Percentiles rank a stretch among this genome's conserved stretches.
These are phyloP conservation scores for Erodium maritimum DNA, from an alignment of 345 rosid species.

Conservation along the genomic window DNA sequence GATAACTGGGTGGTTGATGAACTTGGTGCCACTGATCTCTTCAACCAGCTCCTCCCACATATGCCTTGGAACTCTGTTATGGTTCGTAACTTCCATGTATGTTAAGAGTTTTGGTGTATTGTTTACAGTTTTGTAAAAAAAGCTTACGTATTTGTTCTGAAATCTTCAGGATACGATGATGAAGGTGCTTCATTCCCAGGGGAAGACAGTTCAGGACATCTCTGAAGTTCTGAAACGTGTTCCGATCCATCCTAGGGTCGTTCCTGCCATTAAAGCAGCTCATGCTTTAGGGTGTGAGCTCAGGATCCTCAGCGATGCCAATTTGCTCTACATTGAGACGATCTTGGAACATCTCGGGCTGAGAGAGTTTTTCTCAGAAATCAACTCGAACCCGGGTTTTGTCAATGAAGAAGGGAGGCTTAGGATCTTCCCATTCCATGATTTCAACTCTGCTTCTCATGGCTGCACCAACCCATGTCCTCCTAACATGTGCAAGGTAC, in stretches of 20 bases:
- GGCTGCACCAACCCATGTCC: slow-evolving; percentile 59
- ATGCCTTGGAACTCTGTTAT: slow-evolving; percentile 28
- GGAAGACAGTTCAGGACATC: slow-evolving; percentile 52
- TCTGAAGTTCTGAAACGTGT: slow-evolving; percentile 32
- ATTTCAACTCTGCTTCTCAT: slow-evolving; percentile 46
- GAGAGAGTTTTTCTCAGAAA: slow-evolving; percentile 57
- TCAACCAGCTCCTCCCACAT: slow-evolving; percentile 23
- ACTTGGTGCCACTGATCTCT: slow-evolving; percentile 19
- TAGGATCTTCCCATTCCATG: slow-evolving; percentile 55
- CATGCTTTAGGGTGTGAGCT: slow-evolving; percentile 77
- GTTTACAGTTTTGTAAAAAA: too few species aligned
- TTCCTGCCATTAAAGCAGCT: slow-evolving; percentile 63
- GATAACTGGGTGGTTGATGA: slow-evolving; percentile 13
- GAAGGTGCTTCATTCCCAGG: slow-evolving; percentile 55
- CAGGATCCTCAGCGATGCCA: slow-evolving; percentile 74
- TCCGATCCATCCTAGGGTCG: slow-evolving; percentile 56
- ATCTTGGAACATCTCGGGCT: slow-evolving; percentile 56
- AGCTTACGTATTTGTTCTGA: not conserved
- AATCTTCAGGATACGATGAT: slow-evolving; percentile 60
- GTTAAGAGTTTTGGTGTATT: too few species aligned
- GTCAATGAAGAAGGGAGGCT: slow-evolving; percentile 44
- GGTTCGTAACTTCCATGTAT: slow-evolving; percentile 8
- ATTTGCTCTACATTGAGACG: slow-evolving; percentile 67
- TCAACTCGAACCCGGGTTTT: slow-evolving; percentile 58
- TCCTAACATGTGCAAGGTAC: slow-evolving; percentile 94